These are phyloP conservation scores for Mangifera indica DNA, from an alignment of 345 rosid genomes.

Conservation along the genomic window DNA sequence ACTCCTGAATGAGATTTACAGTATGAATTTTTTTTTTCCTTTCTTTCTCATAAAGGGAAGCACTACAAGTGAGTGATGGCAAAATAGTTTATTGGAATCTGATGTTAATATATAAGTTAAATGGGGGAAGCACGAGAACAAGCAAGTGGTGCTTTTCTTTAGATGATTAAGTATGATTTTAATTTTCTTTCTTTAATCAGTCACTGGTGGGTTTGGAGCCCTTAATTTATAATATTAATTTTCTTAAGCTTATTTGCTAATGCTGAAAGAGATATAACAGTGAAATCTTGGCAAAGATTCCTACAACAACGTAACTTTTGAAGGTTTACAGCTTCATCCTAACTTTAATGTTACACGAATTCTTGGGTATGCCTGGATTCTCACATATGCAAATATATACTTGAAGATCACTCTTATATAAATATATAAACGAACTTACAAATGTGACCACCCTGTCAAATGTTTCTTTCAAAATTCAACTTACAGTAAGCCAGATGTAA, in stretches of 20 bases:
- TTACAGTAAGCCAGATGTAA: constrained; percentile 21
- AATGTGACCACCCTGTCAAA: constrained; percentile 27
- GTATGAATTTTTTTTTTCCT: constrained; percentile 12
- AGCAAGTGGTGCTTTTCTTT: constrained; percentile 42
- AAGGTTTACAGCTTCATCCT: background rate
- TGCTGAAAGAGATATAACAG: constrained; percentile 2
- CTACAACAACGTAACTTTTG: background rate
- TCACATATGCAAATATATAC: background rate
- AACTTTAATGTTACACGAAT: background rate
- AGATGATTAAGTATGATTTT: constrained; percentile 9
- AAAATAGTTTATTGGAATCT: constrained; percentile 14
- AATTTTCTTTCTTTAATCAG: constrained; percentile 9
- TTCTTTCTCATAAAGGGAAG: background rate
- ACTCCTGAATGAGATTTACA: constrained; percentile 24
- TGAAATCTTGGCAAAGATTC: constrained; percentile 23
- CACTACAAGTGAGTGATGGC: constrained; percentile 2
- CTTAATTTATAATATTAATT: constrained; percentile 1
- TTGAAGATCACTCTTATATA: background rate
- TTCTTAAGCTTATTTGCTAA: constrained; percentile 5
- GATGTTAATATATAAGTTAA: constrained; percentile 23
- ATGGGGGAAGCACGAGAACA: constrained; percentile 53
- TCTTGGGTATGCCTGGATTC: constrained; percentile 11
- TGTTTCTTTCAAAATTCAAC: constrained; percentile 4
- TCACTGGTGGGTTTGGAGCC: constrained; percentile 40
- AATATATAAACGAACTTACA: too few species aligned